Evolutionary conservation across 1,284 basidiomycete genomes (phyloP).

Genomic region (Fomes fomentarius): DNA sequence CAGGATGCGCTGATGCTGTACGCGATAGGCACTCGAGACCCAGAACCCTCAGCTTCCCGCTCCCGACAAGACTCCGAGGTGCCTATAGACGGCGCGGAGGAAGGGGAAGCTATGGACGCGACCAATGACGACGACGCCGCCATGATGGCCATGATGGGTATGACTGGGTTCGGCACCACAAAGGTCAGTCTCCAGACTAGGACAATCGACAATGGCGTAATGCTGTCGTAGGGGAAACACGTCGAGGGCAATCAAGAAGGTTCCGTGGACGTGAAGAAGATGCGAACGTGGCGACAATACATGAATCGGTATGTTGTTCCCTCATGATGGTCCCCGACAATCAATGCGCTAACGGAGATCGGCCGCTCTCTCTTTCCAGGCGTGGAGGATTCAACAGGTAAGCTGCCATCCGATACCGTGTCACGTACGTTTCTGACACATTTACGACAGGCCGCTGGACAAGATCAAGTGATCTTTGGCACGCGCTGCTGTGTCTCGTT

Average conservation of each 20-base stretch:
- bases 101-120: constrained; percentile 71
- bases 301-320: constrained; percentile 78
- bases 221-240: constrained; percentile 63
- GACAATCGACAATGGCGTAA: not conserved
- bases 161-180: constrained; percentile 86
- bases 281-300: constrained; percentile 94
- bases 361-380: constrained; percentile 40
- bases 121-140: constrained; percentile 73
- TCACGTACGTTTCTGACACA: not conserved
- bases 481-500: not conserved
- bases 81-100: constrained; percentile 48
- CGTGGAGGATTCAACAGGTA: constrained; percentile 93
- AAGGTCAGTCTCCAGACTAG: constrained; percentile 64
- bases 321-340: constrained; percentile 6
- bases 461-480: constrained; percentile 58
- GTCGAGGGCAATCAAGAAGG: constrained; percentile 87
- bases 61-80: constrained; percentile 30
- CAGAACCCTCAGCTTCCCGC: constrained; percentile 17
- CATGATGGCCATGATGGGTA: constrained; percentile 93
- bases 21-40: constrained; percentile 13
- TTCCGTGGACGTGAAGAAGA: constrained; percentile 77
- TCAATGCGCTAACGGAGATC: constrained; percentile 14
- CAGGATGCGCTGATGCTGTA: not conserved
- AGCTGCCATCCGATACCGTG: constrained; percentile 20
- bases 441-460: constrained; percentile 58